Base-by-base conservation (phyloP, 805 yeast genomes). In the Saturnispora mendoncae region DNA sequence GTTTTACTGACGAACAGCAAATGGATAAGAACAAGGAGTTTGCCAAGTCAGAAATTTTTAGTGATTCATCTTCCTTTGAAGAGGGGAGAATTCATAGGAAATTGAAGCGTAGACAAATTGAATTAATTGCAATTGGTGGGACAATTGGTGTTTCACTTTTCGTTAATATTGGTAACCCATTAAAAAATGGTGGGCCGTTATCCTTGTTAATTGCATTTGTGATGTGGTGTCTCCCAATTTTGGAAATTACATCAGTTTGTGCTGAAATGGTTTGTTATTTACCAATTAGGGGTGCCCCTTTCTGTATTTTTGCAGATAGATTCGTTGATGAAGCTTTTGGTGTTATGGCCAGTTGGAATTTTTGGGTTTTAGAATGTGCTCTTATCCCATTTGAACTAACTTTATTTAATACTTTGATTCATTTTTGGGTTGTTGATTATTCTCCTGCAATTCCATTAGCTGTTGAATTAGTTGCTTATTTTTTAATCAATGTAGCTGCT, bases 41-140 rank as follows among this genome's bases (percentile, higher is more conserved):
- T 3, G 39, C 26, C 6, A 39, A 34, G 18, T 13, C 33, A 10
- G 27, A 38, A 5, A 10, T 21, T 15, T 5, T 28, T 2, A 33
- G 20, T 8, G 38, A 36, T 33, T 13, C 29, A 6, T 20, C 38
- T 18, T n/a, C 23, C 8, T 49, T 36, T 36, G 49, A 41, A 41
- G 32, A 32, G 19, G 53, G 53, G 15, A 29, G 39, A 19, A 45
- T 43, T 6, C 53, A 51, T 29, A 41, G 74, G 20, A 58, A 36
- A 21, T 41, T 83, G 41, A 61, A 68, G 46, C 72, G 78, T 39
- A 66, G 94, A 46, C 94, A 84, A 60, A 77, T 83, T 17, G 84
- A 81, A 53, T 66, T 83, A 40, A 76, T 83, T 45, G 85, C 86
- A 9, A 79, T 83, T 15, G 84, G 87, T 38, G 51, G 71, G 30